These are phyloP conservation scores for Zizania palustris DNA, from an alignment of 202 grass and related monocot species.

Conservation along the genomic window DNA sequence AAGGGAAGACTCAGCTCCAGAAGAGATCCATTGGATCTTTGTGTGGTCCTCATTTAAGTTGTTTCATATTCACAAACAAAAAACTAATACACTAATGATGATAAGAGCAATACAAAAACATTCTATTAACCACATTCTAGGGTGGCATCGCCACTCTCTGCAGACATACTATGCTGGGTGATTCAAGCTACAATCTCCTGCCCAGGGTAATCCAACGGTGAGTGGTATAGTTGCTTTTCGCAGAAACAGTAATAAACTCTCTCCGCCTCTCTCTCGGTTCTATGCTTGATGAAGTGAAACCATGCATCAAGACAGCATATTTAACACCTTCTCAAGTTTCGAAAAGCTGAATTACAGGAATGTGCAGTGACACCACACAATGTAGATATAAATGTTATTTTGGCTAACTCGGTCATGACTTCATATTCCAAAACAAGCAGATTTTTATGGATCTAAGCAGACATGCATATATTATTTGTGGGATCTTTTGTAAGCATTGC, in stretches of 20 bases:
- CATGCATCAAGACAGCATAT: not conserved
- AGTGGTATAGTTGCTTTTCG: not conserved
- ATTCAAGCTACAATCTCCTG: too few species aligned
- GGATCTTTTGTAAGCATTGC: too few species aligned
- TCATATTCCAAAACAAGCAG: not conserved
- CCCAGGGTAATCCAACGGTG: not conserved
- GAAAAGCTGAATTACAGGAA: not conserved
- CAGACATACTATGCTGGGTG: conserved; percentile 1
- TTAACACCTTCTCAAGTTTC: not conserved
- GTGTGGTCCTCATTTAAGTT: too few species aligned
- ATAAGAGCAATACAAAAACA: too few species aligned
- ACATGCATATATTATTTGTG: too few species aligned
- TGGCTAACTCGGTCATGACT: not conserved
- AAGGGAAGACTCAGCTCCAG: too few species aligned
- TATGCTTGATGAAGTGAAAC: not conserved
- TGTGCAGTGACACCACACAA: not conserved
- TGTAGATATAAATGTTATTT: not conserved
- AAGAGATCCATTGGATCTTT: too few species aligned
- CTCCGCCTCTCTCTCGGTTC: too few species aligned
- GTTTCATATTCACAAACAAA: too few species aligned
- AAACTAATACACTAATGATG: too few species aligned
- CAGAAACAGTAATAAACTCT: not conserved
- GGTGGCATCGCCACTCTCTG: not conserved
- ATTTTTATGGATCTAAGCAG: too few species aligned
- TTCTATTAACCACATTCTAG: too few species aligned